Evolutionary conservation across 2,329 filamentous ascomycete genomes (phyloP).

Genomic region (Colletotrichum orbiculare): DNA sequence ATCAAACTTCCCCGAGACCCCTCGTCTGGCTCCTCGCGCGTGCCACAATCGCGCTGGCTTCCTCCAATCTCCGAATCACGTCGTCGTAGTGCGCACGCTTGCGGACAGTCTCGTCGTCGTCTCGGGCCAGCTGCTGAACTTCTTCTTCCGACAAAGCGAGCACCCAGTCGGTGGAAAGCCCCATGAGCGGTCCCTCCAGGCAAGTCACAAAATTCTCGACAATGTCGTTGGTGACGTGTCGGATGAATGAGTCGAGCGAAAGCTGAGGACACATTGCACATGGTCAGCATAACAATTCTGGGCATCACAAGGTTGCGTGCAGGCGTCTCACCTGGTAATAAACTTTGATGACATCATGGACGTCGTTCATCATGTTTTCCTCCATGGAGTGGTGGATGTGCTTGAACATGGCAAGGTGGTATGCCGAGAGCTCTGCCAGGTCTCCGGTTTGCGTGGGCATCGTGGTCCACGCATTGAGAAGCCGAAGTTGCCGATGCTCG

Average conservation of each 20-base stretch:
- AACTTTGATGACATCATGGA: slow-evolving; percentile 50
- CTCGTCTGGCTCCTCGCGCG: slow-evolving; percentile 32
- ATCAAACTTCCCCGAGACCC: neutral
- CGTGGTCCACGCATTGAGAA: neutral
- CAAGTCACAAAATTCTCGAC: slow-evolving; percentile 41
- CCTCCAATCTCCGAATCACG: slow-evolving; percentile 15
- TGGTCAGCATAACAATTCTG: neutral
- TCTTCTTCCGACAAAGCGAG: slow-evolving; percentile 34
- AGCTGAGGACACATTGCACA: slow-evolving; percentile 10
- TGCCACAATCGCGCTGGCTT: slow-evolving; percentile 41
- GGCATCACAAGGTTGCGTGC: neutral
- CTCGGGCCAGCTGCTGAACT: slow-evolving; percentile 39
- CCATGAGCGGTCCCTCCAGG: slow-evolving; percentile 37
- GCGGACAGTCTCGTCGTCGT: slow-evolving; percentile 36
- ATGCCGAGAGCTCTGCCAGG: neutral
- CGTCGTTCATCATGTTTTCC: slow-evolving; percentile 46
- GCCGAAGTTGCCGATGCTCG: too few species aligned
- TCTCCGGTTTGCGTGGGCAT: neutral
- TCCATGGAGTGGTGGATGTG: slow-evolving; percentile 38
- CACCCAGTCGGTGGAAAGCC: slow-evolving; percentile 40
- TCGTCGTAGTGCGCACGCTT: slow-evolving; percentile 23
- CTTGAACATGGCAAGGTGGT: slow-evolving; percentile 15
- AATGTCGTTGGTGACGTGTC: slow-evolving; percentile 39
- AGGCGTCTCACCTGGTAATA: slow-evolving; percentile 48
- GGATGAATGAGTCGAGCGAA: slow-evolving; percentile 40